Percentiles rank a stretch among this genome's conserved stretches.
Evolutionary conservation across 106 monocot species (phyloP).

Genomic region (Alisma plantagoaquatica): DNA sequence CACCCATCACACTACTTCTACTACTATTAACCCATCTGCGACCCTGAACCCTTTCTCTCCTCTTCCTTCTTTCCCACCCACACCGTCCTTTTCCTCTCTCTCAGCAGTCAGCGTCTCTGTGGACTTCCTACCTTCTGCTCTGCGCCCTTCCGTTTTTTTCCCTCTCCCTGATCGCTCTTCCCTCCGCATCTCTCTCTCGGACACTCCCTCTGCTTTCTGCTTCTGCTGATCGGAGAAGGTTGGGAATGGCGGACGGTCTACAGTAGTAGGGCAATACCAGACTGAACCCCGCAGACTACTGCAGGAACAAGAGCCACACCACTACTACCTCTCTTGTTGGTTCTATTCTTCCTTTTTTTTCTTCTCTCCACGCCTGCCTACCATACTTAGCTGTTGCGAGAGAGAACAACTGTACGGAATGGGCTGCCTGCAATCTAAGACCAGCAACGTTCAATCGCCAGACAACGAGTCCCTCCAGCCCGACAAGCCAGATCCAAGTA

Average conservation of each 20-base stretch:
- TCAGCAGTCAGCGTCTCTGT: too few relatives aligned
- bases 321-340: too few relatives aligned
- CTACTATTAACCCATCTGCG: neutral
- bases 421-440: slow-evolving; percentile 92
- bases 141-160: neutral
- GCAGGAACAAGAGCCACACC: neutral
- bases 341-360: too few relatives aligned
- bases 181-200: neutral
- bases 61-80: neutral
- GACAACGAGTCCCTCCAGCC: slow-evolving; percentile 27
- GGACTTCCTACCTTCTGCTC: too few relatives aligned
- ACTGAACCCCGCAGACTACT: neutral
- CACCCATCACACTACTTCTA: neutral
- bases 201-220: neutral
- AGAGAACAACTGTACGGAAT: slow-evolving; percentile 15
- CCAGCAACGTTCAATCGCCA: slow-evolving; percentile 57
- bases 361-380: too few relatives aligned
- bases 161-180: neutral
- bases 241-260: neutral
- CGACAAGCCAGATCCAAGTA: slow-evolving; percentile 61
- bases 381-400: too few relatives aligned
- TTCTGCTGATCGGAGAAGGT: neutral
- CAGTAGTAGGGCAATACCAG: too few relatives aligned
- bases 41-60: neutral
- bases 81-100: neutral